A percentile compares a stretch with the other conserved stretches of the same genome.
phyloP scores from a whole-genome alignment of 305 asterid species.

The Fraxinus paxiana region DNA sequence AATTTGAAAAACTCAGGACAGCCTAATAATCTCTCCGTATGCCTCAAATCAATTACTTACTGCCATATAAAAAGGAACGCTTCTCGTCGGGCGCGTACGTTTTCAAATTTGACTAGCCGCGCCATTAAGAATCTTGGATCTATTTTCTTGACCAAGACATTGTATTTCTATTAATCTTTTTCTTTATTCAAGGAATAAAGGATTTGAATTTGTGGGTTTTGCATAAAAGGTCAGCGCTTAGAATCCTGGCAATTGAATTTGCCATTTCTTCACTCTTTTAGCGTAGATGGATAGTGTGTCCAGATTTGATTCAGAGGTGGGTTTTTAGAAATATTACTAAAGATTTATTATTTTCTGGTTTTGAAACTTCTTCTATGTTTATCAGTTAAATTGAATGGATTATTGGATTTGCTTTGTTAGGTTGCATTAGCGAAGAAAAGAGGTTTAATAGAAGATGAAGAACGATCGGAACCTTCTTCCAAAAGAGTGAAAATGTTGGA shows the following conservation, averaged over 20 bases:
- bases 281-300: slow-evolving; percentile 41
- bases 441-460: slow-evolving; percentile 41
- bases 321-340: slow-evolving; percentile 2
- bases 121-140: slow-evolving; percentile 20
- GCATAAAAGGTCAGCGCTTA: background rate
- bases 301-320: slow-evolving; percentile 66
- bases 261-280: background rate
- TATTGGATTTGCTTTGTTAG: slow-evolving; percentile 28
- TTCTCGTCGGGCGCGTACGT: background rate
- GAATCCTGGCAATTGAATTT: slow-evolving; percentile 19
- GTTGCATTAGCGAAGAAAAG: slow-evolving; percentile 51
- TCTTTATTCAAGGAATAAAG: slow-evolving; percentile 8
- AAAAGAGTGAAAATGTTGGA: slow-evolving; percentile 62
- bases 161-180: background rate
- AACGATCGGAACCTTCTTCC: slow-evolving; percentile 34
- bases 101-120: background rate
- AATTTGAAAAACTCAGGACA: background rate
- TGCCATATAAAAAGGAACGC: background rate
- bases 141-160: slow-evolving; percentile 8
- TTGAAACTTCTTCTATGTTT: background rate
- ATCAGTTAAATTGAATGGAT: background rate
- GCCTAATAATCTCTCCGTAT: background rate
- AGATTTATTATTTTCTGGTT: background rate
- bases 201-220: slow-evolving; percentile 21
- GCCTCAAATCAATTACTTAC: background rate